Evolutionary conservation across 2,329 filamentous ascomycete species (phyloP).

Genomic region (Trichoderma aggressivum): DNA sequence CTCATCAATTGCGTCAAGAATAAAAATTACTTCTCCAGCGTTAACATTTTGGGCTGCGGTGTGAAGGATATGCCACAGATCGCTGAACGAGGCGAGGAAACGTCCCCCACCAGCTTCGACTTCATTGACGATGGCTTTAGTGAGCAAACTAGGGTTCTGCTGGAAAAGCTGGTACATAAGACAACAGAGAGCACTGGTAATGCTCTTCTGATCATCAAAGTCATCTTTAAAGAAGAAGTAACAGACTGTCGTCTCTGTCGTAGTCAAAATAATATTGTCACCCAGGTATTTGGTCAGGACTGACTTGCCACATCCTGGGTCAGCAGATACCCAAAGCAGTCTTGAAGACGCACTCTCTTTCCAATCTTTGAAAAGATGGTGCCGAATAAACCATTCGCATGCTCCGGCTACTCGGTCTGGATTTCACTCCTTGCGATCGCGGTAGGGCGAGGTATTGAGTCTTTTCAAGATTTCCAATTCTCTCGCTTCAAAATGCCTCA

Average conservation of each 20-base stretch:
- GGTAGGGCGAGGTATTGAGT: conserved; percentile 18
- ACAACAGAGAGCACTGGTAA: background rate
- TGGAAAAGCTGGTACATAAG: background rate
- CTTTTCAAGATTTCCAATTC: background rate
- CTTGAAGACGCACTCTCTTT: background rate
- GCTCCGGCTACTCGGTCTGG: background rate
- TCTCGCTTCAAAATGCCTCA: background rate
- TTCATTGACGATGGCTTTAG: background rate
- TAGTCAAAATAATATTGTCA: conserved; percentile 28
- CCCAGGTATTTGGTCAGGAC: conserved; percentile 38
- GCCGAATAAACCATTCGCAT: background rate
- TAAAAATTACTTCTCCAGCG: background rate
- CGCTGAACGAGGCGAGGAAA: background rate
- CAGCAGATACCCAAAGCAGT: conserved; percentile 34
- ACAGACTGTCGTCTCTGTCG: conserved; percentile 18
- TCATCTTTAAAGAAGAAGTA: background rate
- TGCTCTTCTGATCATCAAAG: background rate
- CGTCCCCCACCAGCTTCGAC: background rate
- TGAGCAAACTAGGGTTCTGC: background rate
- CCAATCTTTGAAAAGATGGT: background rate
- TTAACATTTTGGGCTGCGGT: background rate
- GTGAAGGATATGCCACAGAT: background rate
- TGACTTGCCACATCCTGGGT: conserved; percentile 45
- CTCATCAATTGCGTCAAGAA: background rate
- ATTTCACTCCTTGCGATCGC: conserved; percentile 1